A percentile compares a stretch with the other conserved stretches of the same genome.
phyloP scores from a whole-genome alignment of 129 eudicot species.

The Flaveria robusta region DNA sequence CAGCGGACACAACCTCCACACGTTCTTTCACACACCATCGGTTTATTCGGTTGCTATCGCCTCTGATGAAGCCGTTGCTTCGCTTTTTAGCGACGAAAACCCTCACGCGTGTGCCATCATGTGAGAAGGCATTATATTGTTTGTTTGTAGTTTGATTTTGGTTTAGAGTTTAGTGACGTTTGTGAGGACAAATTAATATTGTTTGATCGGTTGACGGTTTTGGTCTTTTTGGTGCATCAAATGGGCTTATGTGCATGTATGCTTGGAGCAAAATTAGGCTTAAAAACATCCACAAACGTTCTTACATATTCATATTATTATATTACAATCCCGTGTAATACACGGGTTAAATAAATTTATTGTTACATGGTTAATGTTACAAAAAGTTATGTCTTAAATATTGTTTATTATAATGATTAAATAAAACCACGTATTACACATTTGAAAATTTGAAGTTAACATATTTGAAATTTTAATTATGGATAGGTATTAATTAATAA shows the following conservation, averaged over 20 bases:
- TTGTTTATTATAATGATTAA: too few relatives aligned
- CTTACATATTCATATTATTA: too few relatives aligned
- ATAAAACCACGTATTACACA: too few relatives aligned
- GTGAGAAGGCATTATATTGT: conserved; percentile 33
- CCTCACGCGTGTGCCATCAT: conserved; percentile 86
- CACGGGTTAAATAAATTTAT: too few relatives aligned
- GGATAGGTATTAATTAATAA: too few relatives aligned
- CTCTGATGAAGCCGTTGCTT: conserved; percentile 86
- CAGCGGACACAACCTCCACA: conserved; percentile 53
- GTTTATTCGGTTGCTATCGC: conserved; percentile 82
- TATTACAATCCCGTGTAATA: too few relatives aligned
- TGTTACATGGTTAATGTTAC: too few relatives aligned
- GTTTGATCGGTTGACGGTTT: not conserved
- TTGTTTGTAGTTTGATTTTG: conserved; percentile 1
- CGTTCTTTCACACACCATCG: conserved; percentile 86
- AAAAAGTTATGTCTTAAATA: too few relatives aligned
- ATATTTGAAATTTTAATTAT: too few relatives aligned
- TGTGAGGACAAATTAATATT: conserved; percentile 1
- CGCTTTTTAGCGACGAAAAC: conserved; percentile 90
- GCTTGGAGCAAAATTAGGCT: not conserved
- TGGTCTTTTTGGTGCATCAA: not conserved
- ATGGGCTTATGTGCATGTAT: not conserved
- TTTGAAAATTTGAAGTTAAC: too few relatives aligned
- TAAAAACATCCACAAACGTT: too few relatives aligned
- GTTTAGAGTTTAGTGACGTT: conserved; percentile 4